Evolutionary conservation across 2,329 filamentous ascomycete species (phyloP).

Genomic region (Nothomitra cinnamomea): DNA sequence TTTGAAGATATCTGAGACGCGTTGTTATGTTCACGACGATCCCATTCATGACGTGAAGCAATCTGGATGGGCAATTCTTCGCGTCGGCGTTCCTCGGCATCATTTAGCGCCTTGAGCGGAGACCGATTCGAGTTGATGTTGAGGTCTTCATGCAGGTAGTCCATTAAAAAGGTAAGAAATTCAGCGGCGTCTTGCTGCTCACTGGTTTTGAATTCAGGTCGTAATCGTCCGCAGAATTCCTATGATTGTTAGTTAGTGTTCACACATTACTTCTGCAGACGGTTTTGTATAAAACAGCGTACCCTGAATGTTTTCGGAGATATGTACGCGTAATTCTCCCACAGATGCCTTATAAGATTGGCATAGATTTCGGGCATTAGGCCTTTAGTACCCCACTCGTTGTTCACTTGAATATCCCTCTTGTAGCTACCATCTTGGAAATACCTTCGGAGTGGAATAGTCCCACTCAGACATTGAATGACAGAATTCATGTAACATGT

Average conservation of each 20-base stretch:
- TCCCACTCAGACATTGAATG: conserved; percentile 66
- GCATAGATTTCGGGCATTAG: conserved; percentile 44
- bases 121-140: conserved; percentile 47
- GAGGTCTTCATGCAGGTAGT: conserved; percentile 72
- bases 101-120: conserved; percentile 39
- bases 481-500: conserved; percentile 91
- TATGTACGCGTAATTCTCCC: conserved; percentile 22
- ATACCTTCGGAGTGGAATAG: conserved; percentile 41
- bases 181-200: conserved; percentile 85
- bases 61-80: conserved; percentile 43
- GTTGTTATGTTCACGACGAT: conserved; percentile 49
- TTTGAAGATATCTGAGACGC: conserved; percentile 62
- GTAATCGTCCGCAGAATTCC: conserved; percentile 44
- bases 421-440: conserved; percentile 47
- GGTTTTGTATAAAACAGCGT: neutral
- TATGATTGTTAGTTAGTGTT: conserved; percentile 28
- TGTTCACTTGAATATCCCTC: conserved; percentile 37
- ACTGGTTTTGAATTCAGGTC: conserved; percentile 26
- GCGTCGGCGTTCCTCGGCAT: conserved; percentile 40
- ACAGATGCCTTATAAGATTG: conserved; percentile 42
- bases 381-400: conserved; percentile 49
- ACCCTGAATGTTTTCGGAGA: conserved; percentile 7
- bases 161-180: conserved; percentile 68
- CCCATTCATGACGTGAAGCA: conserved; percentile 61
- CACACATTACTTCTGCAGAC: no score